phyloP scores from a whole-genome alignment of 768 basidiomycete genomes.

The Boletus patriciae region DNA sequence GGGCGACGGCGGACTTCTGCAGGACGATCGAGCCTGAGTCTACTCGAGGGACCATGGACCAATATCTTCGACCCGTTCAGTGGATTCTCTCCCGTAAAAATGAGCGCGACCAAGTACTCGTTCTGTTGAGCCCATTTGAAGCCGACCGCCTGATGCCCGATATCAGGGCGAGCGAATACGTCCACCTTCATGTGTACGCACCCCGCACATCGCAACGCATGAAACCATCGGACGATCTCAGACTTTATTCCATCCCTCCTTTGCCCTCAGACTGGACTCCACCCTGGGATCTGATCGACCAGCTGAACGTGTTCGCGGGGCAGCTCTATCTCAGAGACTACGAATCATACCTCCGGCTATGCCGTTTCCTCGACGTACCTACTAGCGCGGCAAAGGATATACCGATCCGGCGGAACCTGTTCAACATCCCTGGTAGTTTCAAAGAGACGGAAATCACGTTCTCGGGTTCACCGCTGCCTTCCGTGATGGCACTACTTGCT shows the following conservation, averaged over 20 bases:
- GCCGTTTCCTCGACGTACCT: constrained; percentile 22
- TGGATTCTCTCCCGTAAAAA: constrained; percentile 20
- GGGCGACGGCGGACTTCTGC: constrained; percentile 12
- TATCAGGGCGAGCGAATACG: constrained; percentile 33
- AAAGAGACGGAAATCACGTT: neutral
- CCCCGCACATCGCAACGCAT: constrained; percentile 38
- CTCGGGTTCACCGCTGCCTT: neutral
- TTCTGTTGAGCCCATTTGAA: constrained; percentile 28
- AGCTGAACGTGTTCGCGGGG: neutral
- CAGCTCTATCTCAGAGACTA: constrained; percentile 22
- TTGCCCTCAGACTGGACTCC: constrained; percentile 1
- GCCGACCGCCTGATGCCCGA: constrained; percentile 38
- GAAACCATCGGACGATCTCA: constrained; percentile 36
- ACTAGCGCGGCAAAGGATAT: too few species aligned
- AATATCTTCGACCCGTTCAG: constrained; percentile 22
- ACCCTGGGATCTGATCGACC: constrained; percentile 2
- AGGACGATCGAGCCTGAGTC: constrained; percentile 59
- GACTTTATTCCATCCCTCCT: constrained; percentile 8
- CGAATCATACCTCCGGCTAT: constrained; percentile 21
- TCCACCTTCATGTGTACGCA: constrained; percentile 42
- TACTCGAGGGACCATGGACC: constrained; percentile 40
- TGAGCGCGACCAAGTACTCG: neutral
- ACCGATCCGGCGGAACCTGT: neutral
- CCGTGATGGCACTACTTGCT: neutral
- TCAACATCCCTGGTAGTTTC: neutral